Conservation (phyloP, 73 alveolate species). For the Paraurostyla sp. region DNA sequence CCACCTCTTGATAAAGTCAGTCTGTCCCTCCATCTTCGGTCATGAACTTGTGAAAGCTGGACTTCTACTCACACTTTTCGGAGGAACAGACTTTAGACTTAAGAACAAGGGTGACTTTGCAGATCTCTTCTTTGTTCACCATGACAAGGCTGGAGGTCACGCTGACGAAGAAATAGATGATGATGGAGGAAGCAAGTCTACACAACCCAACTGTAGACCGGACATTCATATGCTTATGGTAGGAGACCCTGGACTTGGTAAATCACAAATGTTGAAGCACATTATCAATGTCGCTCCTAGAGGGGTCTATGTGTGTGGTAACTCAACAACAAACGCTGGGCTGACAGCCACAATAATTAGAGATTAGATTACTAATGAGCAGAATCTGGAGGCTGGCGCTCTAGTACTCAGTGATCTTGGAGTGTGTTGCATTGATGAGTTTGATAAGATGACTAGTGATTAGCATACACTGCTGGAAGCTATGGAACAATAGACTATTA, state of each 20-base stretch:
- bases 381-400: constrained; percentile 92
- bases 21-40: constrained; percentile 91
- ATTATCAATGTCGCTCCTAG: constrained; percentile 82
- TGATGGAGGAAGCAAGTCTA: background rate
- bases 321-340: constrained; percentile 91
- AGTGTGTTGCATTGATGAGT: constrained; percentile 94
- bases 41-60: constrained; percentile 93
- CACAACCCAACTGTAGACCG: constrained; percentile 66
- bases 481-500: constrained; percentile 92
- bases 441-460: constrained; percentile 92
- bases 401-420: constrained; percentile 90
- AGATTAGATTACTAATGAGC: constrained; percentile 76
- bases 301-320: constrained; percentile 91
- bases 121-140: background rate
- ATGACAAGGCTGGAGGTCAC: constrained; percentile 36
- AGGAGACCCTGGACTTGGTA: constrained; percentile 94
- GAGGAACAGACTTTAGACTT: constrained; percentile 86
- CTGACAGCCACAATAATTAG: constrained; percentile 86
- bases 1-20: constrained; percentile 74
- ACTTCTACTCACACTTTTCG: constrained; percentile 79
- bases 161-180: constrained; percentile 55
- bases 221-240: constrained; percentile 83
- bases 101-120: constrained; percentile 56
- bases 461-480: constrained; percentile 88
- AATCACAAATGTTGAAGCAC: constrained; percentile 88